Evolutionary conservation across 345 rosid species (phyloP).

Genomic region (Citrus trifoliata): DNA sequence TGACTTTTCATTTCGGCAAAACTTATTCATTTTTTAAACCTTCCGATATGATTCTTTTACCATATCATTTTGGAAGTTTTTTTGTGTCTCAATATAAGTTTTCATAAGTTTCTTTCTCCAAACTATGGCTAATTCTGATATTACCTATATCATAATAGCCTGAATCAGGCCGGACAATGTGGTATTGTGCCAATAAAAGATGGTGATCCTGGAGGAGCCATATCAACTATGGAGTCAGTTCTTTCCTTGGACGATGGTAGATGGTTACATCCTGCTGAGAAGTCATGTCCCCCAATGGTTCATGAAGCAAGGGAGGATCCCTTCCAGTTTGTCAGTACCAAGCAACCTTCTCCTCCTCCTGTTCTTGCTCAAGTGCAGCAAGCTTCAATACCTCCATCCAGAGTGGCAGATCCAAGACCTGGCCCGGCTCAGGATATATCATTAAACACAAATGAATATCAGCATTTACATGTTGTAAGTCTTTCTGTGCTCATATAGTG

Average conservation of each 20-base stretch:
- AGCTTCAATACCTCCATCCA: slow-evolving; percentile 78
- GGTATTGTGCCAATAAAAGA: slow-evolving; percentile 39
- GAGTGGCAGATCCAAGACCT: slow-evolving; percentile 99
- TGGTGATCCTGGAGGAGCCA: slow-evolving; percentile 37
- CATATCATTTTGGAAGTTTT: not conserved
- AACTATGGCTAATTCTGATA: slow-evolving; percentile 17
- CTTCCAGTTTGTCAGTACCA: slow-evolving; percentile 67
- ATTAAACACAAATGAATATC: slow-evolving; percentile 53
- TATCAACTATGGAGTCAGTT: slow-evolving; percentile 68
- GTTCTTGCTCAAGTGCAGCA: slow-evolving; percentile 85
- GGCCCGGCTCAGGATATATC: slow-evolving; percentile 76
- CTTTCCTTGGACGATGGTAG: slow-evolving; percentile 93
- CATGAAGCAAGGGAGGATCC: slow-evolving; percentile 73
- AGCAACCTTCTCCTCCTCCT: slow-evolving; percentile 93
- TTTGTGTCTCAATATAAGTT: not conserved
- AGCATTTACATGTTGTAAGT: slow-evolving; percentile 86
- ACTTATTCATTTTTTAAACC: not conserved
- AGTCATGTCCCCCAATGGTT: slow-evolving; percentile 34
- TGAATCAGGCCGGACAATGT: slow-evolving; percentile 41
- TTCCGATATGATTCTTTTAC: slow-evolving; percentile 2
- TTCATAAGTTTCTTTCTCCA: not conserved
- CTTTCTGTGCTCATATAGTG: slow-evolving; percentile 1
- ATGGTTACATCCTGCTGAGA: slow-evolving; percentile 62
- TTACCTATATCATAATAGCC: slow-evolving; percentile 35
- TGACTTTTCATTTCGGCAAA: slow-evolving; percentile 1